Conservation (phyloP, 176 grass and related monocot genomes). For the Rhynchospora pubera region DNA sequence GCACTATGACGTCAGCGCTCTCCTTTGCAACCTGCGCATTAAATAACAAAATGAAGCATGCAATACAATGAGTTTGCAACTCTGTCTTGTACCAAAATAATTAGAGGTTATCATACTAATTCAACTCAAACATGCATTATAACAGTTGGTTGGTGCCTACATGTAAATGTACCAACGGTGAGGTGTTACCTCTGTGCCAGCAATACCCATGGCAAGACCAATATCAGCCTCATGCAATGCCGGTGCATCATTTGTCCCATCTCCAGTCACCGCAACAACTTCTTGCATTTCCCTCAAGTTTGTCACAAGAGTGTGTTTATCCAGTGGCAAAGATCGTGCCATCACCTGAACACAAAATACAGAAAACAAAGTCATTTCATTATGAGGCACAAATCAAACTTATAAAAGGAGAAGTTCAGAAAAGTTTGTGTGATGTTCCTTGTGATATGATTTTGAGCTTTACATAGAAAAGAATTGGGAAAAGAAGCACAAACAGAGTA, state of each 20-base stretch:
- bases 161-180: neutral
- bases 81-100: neutral
- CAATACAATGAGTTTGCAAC: neutral
- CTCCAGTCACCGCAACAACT: constrained; percentile 90
- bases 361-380: neutral
- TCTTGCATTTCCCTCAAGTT: constrained; percentile 72
- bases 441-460: neutral
- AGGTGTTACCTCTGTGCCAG: constrained; percentile 76
- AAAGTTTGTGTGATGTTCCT: neutral
- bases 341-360: constrained; percentile 53
- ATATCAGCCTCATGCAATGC: constrained; percentile 94
- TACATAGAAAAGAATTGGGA: neutral
- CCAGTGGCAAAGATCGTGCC: constrained; percentile 89
- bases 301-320: constrained; percentile 87
- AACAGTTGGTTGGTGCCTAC: neutral
- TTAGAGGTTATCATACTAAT: neutral
- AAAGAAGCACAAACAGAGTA: neutral
- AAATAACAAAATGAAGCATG: constrained; percentile 2
- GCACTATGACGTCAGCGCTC: constrained; percentile 48
- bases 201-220: constrained; percentile 97
- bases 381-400: neutral
- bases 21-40: constrained; percentile 42
- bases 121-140: neutral
- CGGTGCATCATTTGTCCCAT: constrained; percentile 96
- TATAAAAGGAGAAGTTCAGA: neutral